phyloP scores from a whole-genome alignment of 495 filamentous ascomycete species.

The Lophium mytilinum region DNA sequence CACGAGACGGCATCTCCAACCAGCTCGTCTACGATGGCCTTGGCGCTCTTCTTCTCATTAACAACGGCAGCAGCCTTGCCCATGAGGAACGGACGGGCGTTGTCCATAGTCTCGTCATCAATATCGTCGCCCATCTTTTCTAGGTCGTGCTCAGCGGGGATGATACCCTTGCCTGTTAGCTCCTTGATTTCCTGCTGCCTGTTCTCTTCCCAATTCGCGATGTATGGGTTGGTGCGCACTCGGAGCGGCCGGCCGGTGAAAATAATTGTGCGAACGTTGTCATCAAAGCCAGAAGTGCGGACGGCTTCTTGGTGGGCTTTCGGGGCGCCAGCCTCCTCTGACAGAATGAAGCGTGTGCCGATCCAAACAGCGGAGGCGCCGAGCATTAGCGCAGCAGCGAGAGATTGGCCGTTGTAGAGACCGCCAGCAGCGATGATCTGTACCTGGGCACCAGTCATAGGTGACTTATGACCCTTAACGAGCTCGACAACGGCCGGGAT shows the following conservation, averaged over 20 bases:
- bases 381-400: constrained; percentile 87
- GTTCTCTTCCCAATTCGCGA: constrained; percentile 92
- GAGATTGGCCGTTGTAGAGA: constrained; percentile 82
- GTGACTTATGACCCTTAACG: constrained; percentile 71
- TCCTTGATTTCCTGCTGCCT: constrained; percentile 81
- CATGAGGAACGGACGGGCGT: constrained; percentile 88
- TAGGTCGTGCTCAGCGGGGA: constrained; percentile 90
- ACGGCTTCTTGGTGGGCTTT: constrained; percentile 96
- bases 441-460: constrained; percentile 76
- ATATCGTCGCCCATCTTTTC: constrained; percentile 69
- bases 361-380: constrained; percentile 93
- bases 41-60: constrained; percentile 86
- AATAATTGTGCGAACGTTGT: constrained; percentile 93
- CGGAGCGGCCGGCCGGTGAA: constrained; percentile 94
- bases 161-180: constrained; percentile 75
- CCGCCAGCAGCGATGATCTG: constrained; percentile 92
- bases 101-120: constrained; percentile 77
- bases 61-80: constrained; percentile 92
- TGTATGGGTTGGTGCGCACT: constrained; percentile 88
- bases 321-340: constrained; percentile 88
- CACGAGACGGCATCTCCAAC: constrained; percentile 69
- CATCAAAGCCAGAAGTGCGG: constrained; percentile 81
- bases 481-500: constrained; percentile 86
- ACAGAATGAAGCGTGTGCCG: constrained; percentile 89
- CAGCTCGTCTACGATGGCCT: constrained; percentile 91